These are phyloP conservation scores for Lasiosphaeria miniovina DNA, from an alignment of 495 filamentous ascomycete species.

Conservation along the genomic window DNA sequence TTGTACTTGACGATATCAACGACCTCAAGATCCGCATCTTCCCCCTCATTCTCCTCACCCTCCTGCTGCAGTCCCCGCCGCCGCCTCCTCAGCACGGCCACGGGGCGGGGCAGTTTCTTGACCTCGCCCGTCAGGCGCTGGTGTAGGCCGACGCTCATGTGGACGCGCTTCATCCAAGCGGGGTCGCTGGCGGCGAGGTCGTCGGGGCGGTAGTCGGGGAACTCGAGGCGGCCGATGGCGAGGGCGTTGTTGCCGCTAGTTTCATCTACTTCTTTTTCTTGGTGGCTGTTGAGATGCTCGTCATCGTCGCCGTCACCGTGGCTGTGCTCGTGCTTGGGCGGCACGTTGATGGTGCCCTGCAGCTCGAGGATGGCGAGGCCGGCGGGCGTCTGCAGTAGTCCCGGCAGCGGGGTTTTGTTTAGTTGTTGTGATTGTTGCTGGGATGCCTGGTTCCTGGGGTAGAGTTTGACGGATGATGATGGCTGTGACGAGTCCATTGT, in stretches of 20 bases:
- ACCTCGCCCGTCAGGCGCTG: conserved; percentile 89
- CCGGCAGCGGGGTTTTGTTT: conserved; percentile 66
- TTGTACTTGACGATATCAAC: conserved; percentile 88
- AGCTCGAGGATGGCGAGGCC: conserved; percentile 83
- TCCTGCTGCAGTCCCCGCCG: conserved; percentile 18
- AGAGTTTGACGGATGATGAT: not conserved
- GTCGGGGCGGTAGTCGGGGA: conserved; percentile 65
- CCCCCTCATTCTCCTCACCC: conserved; percentile 12
- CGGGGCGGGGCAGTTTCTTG: conserved; percentile 72
- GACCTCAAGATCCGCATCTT: conserved; percentile 50
- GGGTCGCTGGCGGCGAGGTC: conserved; percentile 42
- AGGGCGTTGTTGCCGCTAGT: conserved; percentile 35
- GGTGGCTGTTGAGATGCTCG: conserved; percentile 7
- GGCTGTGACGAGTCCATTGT: not conserved
- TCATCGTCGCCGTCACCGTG: conserved; percentile 35
- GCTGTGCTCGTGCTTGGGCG: not conserved
- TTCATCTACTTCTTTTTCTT: not conserved
- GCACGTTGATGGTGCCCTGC: conserved; percentile 75
- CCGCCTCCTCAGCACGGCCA: conserved; percentile 64
- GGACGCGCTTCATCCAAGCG: conserved; percentile 83
- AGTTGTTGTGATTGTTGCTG: not conserved
- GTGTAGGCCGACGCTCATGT: conserved; percentile 83
- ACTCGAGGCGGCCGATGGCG: conserved; percentile 69
- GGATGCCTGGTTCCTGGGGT: conserved; percentile 2
- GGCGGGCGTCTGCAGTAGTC: conserved; percentile 77